Evolutionary conservation across 805 yeast genomes (phyloP), one percentile per base, ranked within the genome.

Genomic region (Nakazawaea molendinolei): DNA sequence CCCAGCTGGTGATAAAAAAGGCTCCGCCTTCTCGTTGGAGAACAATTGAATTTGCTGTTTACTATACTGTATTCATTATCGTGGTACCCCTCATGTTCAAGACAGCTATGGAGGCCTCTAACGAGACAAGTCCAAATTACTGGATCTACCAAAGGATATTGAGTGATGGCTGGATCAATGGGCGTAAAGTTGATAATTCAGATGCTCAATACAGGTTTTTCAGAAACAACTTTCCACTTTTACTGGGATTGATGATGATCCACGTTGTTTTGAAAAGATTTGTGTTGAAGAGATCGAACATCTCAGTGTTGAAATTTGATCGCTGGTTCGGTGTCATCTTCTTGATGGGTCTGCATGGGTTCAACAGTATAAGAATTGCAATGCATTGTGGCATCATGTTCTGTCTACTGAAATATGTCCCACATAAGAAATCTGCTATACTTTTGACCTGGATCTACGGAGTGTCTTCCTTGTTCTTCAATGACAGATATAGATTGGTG

Each of bases 131-230:
- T 49, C 79, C 82, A 8, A 86, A 86, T 51, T 90, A 80, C 52
- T 67, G 70, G 14, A 63, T 63, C 33, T 86, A 71, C 51, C 70
- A 71, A 45, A 69, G 74, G 33, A 60, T 79, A 25, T 63, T 90
- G 34, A 67, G 80, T 20, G 65, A 75, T 5, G 97, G 98, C 4
- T 90, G 97, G 97, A 61, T 87, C 47, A 74, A 81, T 52, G 96
- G 95, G 7, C 62, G 95, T 18, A 82, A 80, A 56, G 95, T 86
- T 28, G 98, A 92, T 56, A 89, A 90, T 53, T 82, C 95, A 5
- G 99, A 92, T 54, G 65, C 69, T 22, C 99, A 92, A 56, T 92
- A 90, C 52, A 60, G 85, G 18, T 86, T 87, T 50, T 86, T 92
- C 53, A 71, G 98, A 48, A 80, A 83, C 52, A 87, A 87, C 52